Evolutionary conservation across 108 stramenopile species (phyloP).

Genomic region (Licmophora abbreviata): DNA sequence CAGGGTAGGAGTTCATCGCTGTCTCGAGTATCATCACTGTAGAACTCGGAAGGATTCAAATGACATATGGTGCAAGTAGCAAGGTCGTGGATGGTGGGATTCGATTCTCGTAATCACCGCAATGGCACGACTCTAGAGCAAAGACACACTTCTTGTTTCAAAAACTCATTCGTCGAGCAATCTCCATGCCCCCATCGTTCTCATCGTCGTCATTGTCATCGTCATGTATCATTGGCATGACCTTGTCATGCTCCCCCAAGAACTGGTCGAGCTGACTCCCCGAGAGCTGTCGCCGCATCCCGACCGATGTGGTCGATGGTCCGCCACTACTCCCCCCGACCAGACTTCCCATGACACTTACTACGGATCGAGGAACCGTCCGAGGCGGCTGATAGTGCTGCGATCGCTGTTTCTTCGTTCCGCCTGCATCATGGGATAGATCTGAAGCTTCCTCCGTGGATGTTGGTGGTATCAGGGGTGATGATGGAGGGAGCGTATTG

Average conservation of each 20-base stretch:
- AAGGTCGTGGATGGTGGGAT: background rate
- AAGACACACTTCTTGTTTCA: background rate
- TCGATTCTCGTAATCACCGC: background rate
- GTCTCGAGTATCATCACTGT: background rate
- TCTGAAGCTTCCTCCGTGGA: too few species aligned
- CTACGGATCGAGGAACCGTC: background rate
- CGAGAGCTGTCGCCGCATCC: background rate
- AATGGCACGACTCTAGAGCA: background rate
- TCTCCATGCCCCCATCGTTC: background rate
- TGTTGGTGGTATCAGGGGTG: too few species aligned
- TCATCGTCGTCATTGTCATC: constrained; percentile 5
- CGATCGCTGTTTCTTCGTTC: too few species aligned
- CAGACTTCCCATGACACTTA: background rate
- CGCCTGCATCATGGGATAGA: too few species aligned
- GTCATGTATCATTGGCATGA: background rate
- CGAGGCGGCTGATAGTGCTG: constrained; percentile 4
- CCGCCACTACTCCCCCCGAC: background rate
- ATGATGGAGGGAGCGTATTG: too few species aligned
- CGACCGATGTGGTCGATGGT: too few species aligned
- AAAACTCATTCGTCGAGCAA: background rate
- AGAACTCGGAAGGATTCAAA: background rate
- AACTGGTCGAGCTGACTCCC: constrained; percentile 6
- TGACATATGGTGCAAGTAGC: background rate
- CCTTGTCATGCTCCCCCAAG: background rate
- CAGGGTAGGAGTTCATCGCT: background rate